These are phyloP conservation scores for Pythium monospermum DNA, from an alignment of 352 stramenopile species.

Conservation along the genomic window DNA sequence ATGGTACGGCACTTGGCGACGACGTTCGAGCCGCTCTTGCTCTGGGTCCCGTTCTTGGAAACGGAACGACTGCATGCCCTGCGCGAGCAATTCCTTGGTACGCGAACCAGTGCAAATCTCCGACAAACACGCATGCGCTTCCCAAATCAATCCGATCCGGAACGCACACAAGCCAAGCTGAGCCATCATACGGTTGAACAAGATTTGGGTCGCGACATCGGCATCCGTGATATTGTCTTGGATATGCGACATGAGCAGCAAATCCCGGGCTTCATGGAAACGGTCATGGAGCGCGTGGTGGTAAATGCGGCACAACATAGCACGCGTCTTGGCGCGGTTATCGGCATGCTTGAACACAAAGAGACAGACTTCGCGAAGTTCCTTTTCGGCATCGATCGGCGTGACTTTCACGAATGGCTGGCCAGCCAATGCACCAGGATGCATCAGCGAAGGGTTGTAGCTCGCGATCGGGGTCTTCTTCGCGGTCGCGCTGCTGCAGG, in stretches of 20 bases:
- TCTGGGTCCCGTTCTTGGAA: slow-evolving; percentile 93
- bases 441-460: slow-evolving; percentile 55
- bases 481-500: slow-evolving; percentile 56
- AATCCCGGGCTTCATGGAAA: slow-evolving; percentile 97
- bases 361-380: slow-evolving; percentile 86
- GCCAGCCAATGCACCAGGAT: slow-evolving; percentile 71
- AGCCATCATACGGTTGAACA: slow-evolving; percentile 96
- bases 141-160: slow-evolving; percentile 92
- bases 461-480: slow-evolving; percentile 35
- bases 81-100: slow-evolving; percentile 96
- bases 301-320: slow-evolving; percentile 99
- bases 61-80: slow-evolving; percentile 91
- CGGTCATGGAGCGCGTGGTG: slow-evolving; percentile 97
- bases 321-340: slow-evolving; percentile 91
- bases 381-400: slow-evolving; percentile 69
- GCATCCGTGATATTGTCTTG: slow-evolving; percentile 93
- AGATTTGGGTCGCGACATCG: slow-evolving; percentile 95
- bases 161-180: slow-evolving; percentile 96
- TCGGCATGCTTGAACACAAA: slow-evolving; percentile 94
- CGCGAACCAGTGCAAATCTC: slow-evolving; percentile 94
- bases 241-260: slow-evolving; percentile 98
- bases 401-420: slow-evolving; percentile 62
- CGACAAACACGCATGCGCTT: slow-evolving; percentile 96
- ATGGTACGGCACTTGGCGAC: slow-evolving; percentile 97
- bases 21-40: slow-evolving; percentile 96